Base-by-base conservation (phyloP, 176 grass and related monocot species). In the Stipa capillata region DNA sequence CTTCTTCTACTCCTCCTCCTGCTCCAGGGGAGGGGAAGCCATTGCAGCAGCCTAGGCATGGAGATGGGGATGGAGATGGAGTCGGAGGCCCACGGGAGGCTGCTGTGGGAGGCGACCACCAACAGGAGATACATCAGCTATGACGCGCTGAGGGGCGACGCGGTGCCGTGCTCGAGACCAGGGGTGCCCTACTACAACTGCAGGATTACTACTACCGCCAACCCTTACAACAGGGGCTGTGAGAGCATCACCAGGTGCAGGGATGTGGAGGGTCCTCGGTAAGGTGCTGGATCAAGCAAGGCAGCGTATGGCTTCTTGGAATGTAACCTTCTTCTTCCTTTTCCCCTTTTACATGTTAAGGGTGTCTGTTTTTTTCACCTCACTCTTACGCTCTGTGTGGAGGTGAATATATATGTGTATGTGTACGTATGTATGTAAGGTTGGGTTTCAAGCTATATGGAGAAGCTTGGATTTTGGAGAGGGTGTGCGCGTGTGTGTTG, bases 171-270 rank as follows among this genome's bases (percentile, higher is more conserved):
- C 72, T 89, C 79, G 3, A 90, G 83, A 41, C 85, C 87, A 11
- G 94, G 94, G 12, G 89, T 97, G 39, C 89, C 94, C 13, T 97
- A 97, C 85, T 97, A 97, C 87, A 97, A 97, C 82, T 97, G 94
- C 88, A 85, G 87, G 81, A 78, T 87, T 65, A 86, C 71, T 17
- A 93, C 92, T 17, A 88, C 47, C 0, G 82, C 91, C 78, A 94
- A 90, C 76, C 89, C 89, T 28, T 97, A 94, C 89, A 88, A 71
- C 44, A 88, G 91, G 69, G 94, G 91, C 0, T 94, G 89, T 58
- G 89, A 97, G 83, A 94, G 85, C 86, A 97, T 97, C 85, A 90
- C 91, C 42, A 75, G 83, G 60, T 97, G 94, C 77, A 94, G 92
- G 70, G 92, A 91, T 74, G 65, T 65, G 27, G 72, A 35, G n/a